Evolutionary conservation across 495 filamentous ascomycete species (phyloP).

Genomic region (Trichoderma virens): DNA sequence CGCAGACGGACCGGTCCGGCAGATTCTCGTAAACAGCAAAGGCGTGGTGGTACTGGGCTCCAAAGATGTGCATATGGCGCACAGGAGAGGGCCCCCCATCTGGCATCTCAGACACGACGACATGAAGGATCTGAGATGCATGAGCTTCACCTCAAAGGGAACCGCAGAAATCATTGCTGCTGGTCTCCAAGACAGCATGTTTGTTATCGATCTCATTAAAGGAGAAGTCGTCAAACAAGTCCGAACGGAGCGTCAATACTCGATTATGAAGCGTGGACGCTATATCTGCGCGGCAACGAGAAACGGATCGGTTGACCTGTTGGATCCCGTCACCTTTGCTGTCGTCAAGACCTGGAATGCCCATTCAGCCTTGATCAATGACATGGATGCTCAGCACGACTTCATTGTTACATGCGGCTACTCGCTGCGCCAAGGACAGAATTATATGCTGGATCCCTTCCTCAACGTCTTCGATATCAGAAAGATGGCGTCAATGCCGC

Average conservation of each 20-base stretch:
- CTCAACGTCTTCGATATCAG: conserved; percentile 94
- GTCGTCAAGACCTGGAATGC: conserved; percentile 82
- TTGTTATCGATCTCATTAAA: conserved; percentile 81
- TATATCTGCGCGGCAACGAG: conserved; percentile 89
- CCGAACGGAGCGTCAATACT: conserved; percentile 66
- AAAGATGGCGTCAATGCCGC: conserved; percentile 72
- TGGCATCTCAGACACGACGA: conserved; percentile 78
- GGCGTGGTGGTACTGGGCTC: conserved; percentile 74
- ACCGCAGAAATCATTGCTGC: conserved; percentile 77
- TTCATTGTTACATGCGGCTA: conserved; percentile 94
- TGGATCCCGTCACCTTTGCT: conserved; percentile 70
- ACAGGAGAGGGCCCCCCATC: conserved; percentile 66
- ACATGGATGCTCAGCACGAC: conserved; percentile 92
- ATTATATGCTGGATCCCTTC: conserved; percentile 71
- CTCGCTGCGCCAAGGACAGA: conserved; percentile 53
- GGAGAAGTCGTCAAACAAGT: conserved; percentile 69
- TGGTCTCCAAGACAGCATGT: conserved; percentile 79
- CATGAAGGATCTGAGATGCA: conserved; percentile 80
- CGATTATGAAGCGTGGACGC: conserved; percentile 79
- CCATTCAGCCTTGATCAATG: conserved; percentile 73
- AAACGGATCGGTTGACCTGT: conserved; percentile 73
- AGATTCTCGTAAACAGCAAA: conserved; percentile 78
- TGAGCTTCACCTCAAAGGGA: conserved; percentile 85
- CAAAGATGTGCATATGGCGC: conserved; percentile 76
- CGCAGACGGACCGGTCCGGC: conserved; percentile 63